Conservation (phyloP, 495 filamentous ascomycete genomes). For the Pyrenula massariospora region DNA sequence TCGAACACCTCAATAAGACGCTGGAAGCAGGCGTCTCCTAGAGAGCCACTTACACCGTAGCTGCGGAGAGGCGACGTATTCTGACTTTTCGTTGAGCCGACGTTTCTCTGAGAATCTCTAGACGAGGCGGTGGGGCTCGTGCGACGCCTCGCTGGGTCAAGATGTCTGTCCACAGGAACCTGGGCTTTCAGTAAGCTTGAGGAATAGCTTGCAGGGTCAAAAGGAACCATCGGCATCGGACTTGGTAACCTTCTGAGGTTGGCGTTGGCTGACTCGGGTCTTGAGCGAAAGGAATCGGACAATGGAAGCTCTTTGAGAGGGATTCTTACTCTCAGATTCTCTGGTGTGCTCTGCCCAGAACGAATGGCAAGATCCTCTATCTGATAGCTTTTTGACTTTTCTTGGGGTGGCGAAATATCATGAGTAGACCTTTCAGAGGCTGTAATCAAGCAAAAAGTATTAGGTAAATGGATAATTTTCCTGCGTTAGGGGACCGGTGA, state of each 20-base stretch:
- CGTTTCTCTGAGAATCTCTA: not conserved
- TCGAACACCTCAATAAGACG: not conserved
- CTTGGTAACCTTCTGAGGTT: not conserved
- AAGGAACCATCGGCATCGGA: not conserved
- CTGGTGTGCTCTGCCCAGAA: not conserved
- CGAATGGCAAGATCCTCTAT: not conserved
- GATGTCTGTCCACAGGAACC: not conserved
- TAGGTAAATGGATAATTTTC: not conserved
- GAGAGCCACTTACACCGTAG: not conserved
- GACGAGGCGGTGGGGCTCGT: not conserved
- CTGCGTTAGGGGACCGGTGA: not conserved
- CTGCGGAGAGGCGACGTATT: not conserved
- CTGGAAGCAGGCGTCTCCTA: not conserved
- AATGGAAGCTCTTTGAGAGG: not conserved
- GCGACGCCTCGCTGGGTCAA: not conserved
- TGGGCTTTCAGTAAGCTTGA: not conserved
- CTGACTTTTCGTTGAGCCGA: not conserved
- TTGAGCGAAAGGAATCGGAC: not conserved
- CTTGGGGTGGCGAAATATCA: not conserved
- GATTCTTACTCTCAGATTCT: not conserved
- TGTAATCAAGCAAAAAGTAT: not conserved
- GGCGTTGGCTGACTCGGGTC: not conserved
- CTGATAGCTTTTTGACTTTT: not conserved
- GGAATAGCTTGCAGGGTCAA: not conserved
- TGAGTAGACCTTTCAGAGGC: not conserved